These are phyloP conservation scores for Hypoxylon sp. DNA, from an alignment of 2,329 filamentous ascomycete species.

Conservation along the genomic window DNA sequence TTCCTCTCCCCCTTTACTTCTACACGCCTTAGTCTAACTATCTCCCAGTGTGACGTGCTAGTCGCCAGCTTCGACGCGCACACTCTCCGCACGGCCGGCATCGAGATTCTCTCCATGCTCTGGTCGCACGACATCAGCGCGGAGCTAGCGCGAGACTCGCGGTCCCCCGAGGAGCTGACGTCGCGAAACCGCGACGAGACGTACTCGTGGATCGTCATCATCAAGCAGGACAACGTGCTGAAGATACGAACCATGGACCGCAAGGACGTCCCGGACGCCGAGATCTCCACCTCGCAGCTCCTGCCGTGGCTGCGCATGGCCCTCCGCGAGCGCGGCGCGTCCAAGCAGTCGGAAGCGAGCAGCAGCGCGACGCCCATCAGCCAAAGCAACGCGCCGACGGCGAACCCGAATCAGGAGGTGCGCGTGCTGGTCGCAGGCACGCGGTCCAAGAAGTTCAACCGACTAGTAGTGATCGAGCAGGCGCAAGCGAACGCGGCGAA, in stretches of 20 bases:
- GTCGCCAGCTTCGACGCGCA: conserved; percentile 86
- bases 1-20: neutral
- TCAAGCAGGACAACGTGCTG: conserved; percentile 79
- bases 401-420: conserved; percentile 73
- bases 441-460: conserved; percentile 90
- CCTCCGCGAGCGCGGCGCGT: conserved; percentile 77
- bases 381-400: conserved; percentile 35
- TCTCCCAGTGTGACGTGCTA: conserved; percentile 79
- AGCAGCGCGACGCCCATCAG: conserved; percentile 21
- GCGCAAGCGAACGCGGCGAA: conserved; percentile 67
- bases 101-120: conserved; percentile 79
- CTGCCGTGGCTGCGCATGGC: conserved; percentile 83
- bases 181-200: conserved; percentile 78
- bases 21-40: conserved; percentile 24
- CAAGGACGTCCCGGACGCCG: conserved; percentile 78
- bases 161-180: conserved; percentile 81
- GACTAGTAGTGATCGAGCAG: conserved; percentile 85
- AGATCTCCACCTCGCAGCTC: conserved; percentile 77
- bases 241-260: conserved; percentile 82
- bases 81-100: conserved; percentile 76
- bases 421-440: conserved; percentile 85
- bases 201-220: conserved; percentile 87
- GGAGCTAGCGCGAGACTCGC: conserved; percentile 82
- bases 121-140: conserved; percentile 88
- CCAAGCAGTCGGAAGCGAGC: conserved; percentile 27